Conservation (phyloP, 2,329 filamentous ascomycete genomes). For the Dactylellina cionopaga region DNA sequence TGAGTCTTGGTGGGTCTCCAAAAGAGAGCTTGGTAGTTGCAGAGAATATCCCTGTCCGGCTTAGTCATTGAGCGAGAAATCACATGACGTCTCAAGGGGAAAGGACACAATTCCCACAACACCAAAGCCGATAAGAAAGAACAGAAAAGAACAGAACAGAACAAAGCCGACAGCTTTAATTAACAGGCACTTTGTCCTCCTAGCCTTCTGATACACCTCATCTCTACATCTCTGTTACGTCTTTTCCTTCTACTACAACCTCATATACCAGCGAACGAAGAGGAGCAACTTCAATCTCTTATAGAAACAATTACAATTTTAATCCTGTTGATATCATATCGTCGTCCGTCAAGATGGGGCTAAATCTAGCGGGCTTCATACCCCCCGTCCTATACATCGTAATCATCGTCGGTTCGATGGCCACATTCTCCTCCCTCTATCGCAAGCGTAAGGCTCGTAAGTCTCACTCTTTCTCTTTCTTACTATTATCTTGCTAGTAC, state of each 20-base stretch:
- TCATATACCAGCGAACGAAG: too few relatives aligned
- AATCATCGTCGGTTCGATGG: constrained; percentile 85
- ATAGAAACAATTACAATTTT: too few relatives aligned
- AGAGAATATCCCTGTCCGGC: constrained; percentile 18
- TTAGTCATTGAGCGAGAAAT: constrained; percentile 28
- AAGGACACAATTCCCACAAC: constrained; percentile 53
- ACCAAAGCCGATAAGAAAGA: constrained; percentile 17
- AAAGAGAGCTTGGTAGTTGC: background rate
- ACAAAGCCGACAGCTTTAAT: constrained; percentile 23
- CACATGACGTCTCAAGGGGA: constrained; percentile 33
- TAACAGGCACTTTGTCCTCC: constrained; percentile 9
- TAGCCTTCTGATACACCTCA: constrained; percentile 6
- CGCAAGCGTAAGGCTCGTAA: constrained; percentile 86
- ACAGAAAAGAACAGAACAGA: constrained; percentile 16
- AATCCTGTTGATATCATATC: background rate
- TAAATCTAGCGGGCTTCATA: constrained; percentile 53
- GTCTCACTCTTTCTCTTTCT: constrained; percentile 58
- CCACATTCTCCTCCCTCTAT: constrained; percentile 92
- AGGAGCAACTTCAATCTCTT: too few relatives aligned
- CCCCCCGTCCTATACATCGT: constrained; percentile 84
- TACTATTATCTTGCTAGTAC: background rate
- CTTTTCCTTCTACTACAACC: too few relatives aligned
- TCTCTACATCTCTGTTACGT: background rate
- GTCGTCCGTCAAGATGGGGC: constrained; percentile 30
- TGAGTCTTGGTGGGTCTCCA: background rate